Percentiles rank a stretch among this genome's conserved stretches.
phyloP scores from a whole-genome alignment of 306 rosid species.

The Sesbania bispinosa region DNA sequence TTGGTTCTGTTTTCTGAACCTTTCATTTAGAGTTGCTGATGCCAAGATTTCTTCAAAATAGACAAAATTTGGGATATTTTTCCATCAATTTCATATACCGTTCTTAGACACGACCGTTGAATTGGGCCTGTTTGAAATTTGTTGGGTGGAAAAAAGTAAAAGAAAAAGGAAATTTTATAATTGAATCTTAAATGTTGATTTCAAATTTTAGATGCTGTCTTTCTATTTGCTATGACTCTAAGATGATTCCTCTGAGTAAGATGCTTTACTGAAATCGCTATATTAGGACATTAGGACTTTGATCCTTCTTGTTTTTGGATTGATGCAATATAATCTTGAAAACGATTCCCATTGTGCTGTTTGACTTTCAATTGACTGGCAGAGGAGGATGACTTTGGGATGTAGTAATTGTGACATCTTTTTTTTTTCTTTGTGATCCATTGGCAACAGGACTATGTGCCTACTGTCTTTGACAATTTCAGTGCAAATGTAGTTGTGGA shows the following conservation, averaged over 20 bases:
- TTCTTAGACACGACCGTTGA: slow-evolving; percentile 16
- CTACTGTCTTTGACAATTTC: slow-evolving; percentile 95
- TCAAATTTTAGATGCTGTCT: slow-evolving; percentile 13
- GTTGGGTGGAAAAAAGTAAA: slow-evolving; percentile 19
- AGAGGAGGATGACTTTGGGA: slow-evolving; percentile 7
- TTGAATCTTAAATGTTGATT: slow-evolving; percentile 29
- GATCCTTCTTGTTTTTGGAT: neutral
- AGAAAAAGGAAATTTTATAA: neutral
- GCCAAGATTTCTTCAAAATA: slow-evolving; percentile 14
- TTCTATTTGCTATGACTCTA: neutral
- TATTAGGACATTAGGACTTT: slow-evolving; percentile 1
- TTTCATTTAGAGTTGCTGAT: slow-evolving; percentile 10
- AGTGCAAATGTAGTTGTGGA: slow-evolving; percentile 98
- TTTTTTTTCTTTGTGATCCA: slow-evolving; percentile 17
- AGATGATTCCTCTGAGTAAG: neutral
- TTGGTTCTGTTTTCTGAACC: slow-evolving; percentile 8
- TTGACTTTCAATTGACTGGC: slow-evolving; percentile 19
- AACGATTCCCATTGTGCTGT: neutral
- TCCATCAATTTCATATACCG: slow-evolving; percentile 6
- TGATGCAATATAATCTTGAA: slow-evolving; percentile 11
- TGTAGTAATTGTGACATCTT: slow-evolving; percentile 29
- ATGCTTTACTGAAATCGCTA: slow-evolving; percentile 10
- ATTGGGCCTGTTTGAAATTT: slow-evolving; percentile 13
- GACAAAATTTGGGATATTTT: neutral
- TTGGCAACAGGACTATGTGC: slow-evolving; percentile 86